Evolutionary conservation across 805 yeast genomes (phyloP).

Genomic region (Yarrowia hollandica): DNA sequence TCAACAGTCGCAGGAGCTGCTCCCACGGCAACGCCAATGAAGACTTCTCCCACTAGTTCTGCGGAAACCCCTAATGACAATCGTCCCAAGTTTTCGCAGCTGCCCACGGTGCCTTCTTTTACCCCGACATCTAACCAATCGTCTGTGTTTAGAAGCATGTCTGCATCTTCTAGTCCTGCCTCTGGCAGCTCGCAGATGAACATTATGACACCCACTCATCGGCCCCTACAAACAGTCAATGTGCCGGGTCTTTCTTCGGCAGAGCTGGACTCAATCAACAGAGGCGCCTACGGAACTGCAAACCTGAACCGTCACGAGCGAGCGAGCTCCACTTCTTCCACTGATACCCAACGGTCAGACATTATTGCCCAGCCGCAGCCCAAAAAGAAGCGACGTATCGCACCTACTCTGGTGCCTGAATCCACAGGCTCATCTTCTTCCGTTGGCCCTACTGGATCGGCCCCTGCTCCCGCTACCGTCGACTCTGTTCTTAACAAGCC

Average conservation of each 20-base stretch:
- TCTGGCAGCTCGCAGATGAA: slow-evolving; percentile 31
- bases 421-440: not conserved
- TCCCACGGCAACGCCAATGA: not conserved
- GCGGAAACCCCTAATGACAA: not conserved
- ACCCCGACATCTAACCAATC: slow-evolving; percentile 2
- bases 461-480: not conserved
- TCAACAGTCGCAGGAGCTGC: slow-evolving; percentile 6
- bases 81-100: slow-evolving; percentile 26
- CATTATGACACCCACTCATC: slow-evolving; percentile 27
- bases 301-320: slow-evolving; percentile 31
- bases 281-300: slow-evolving; percentile 25
- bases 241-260: slow-evolving; percentile 13
- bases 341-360: slow-evolving; percentile 15
- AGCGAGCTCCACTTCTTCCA: slow-evolving; percentile 22
- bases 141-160: slow-evolving; percentile 17
- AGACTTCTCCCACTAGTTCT: not conserved
- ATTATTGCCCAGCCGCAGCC: not conserved
- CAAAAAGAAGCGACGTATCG: slow-evolving; percentile 44
- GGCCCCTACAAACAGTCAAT: not conserved
- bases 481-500: slow-evolving; percentile 10
- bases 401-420: slow-evolving; percentile 42
- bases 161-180: slow-evolving; percentile 30
- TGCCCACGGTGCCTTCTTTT: slow-evolving; percentile 17
- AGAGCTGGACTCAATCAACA: slow-evolving; percentile 11
- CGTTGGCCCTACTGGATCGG: not conserved